Conservation (phyloP, 768 basidiomycete genomes). For the Termitomyces heimii region DNA sequence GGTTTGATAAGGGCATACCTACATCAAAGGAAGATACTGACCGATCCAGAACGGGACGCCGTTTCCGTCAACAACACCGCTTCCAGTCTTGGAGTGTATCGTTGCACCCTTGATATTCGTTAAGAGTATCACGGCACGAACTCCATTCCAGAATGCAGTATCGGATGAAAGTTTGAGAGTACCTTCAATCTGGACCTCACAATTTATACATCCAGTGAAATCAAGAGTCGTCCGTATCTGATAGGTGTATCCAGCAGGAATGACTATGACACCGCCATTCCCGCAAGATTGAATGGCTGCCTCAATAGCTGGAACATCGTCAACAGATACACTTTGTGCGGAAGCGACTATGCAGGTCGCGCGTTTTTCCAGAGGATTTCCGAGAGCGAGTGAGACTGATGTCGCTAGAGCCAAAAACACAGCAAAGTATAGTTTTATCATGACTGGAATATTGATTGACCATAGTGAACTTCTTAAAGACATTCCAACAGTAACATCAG, state of each 20-base stretch:
- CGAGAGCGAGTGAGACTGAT: background rate
- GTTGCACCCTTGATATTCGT: constrained; percentile 17
- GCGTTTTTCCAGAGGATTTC: constrained; percentile 16
- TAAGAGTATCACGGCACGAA: constrained; percentile 17
- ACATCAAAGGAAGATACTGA: constrained; percentile 2
- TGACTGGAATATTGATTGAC: background rate
- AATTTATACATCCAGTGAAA: constrained; percentile 23
- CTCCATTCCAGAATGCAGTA: constrained; percentile 22
- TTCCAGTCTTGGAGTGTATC: constrained; percentile 22
- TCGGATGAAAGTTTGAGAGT: constrained; percentile 23
- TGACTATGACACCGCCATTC: constrained; percentile 23
- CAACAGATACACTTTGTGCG: constrained; percentile 16
- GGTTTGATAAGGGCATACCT: background rate
- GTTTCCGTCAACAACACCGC: constrained; percentile 25
- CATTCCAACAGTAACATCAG: background rate
- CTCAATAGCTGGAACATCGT: constrained; percentile 25
- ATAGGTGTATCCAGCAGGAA: constrained; percentile 20
- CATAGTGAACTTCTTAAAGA: background rate
- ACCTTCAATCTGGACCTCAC: constrained; percentile 25
- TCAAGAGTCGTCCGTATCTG: constrained; percentile 21
- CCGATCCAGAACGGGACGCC: constrained; percentile 23
- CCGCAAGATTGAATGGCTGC: constrained; percentile 24
- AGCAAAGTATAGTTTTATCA: constrained; percentile 1
- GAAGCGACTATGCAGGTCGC: constrained; percentile 22
- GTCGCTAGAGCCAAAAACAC: constrained; percentile 2